Evolutionary conservation across 768 basidiomycete species (phyloP).

Genomic region (Hortiboletus flavorubellus): DNA sequence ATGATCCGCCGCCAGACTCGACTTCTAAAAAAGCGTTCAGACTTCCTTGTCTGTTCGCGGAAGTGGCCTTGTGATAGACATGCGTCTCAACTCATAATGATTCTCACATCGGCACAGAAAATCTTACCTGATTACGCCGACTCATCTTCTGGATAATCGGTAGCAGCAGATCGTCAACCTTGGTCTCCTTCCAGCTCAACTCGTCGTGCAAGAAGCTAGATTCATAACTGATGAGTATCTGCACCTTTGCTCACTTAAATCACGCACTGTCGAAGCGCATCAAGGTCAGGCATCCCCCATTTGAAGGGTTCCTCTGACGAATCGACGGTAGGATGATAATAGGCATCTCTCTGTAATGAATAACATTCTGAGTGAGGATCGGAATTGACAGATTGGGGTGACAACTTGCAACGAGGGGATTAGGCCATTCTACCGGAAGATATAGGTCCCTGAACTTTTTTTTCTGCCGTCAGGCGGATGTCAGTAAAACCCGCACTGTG

Average conservation of each 20-base stretch:
- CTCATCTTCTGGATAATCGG: slow-evolving; percentile 91
- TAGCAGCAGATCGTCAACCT: slow-evolving; percentile 87
- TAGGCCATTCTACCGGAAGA: slow-evolving; percentile 84
- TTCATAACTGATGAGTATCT: slow-evolving; percentile 10
- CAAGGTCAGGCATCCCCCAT: slow-evolving; percentile 96
- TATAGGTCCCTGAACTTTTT: slow-evolving; percentile 85
- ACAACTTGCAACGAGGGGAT: slow-evolving; percentile 74
- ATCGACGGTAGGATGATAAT: slow-evolving; percentile 89
- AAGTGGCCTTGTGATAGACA: slow-evolving; percentile 42
- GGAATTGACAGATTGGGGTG: slow-evolving; percentile 7
- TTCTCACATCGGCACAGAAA: not conserved
- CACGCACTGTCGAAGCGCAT: slow-evolving; percentile 78
- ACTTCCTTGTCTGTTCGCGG: slow-evolving; percentile 73
- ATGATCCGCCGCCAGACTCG: slow-evolving; percentile 59
- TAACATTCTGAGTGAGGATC: not conserved
- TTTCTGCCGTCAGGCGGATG: slow-evolving; percentile 51
- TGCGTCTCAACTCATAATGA: not conserved
- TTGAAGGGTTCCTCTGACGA: slow-evolving; percentile 91
- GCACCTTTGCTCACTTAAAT: slow-evolving; percentile 4
- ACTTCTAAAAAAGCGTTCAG: slow-evolving; percentile 75
- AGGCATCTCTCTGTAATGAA: slow-evolving; percentile 73
- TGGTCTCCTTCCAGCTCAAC: slow-evolving; percentile 74
- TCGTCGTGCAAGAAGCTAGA: slow-evolving; percentile 70
- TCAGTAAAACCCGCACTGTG: slow-evolving; percentile 5
- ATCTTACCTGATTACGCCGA: slow-evolving; percentile 67